Percentiles rank a stretch among this genome's conserved stretches.
These are phyloP conservation scores for Phytophthora chlamydospora DNA, from an alignment of 352 stramenopile species.

Conservation along the genomic window DNA sequence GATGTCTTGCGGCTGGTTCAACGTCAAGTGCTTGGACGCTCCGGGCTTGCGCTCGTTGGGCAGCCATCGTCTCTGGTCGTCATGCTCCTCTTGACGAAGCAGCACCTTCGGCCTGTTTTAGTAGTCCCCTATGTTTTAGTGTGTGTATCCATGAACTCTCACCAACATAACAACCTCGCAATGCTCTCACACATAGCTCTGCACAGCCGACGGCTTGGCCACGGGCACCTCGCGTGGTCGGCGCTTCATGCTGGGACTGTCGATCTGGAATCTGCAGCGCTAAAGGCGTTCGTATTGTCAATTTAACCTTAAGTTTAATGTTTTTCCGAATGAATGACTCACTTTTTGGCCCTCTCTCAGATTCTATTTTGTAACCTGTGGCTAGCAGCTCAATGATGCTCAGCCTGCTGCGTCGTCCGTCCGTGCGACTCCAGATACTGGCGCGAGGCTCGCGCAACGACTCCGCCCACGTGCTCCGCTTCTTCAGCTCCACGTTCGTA, in stretches of 20 bases:
- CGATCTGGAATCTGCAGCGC: not conserved
- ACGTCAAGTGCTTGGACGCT: constrained; percentile 56
- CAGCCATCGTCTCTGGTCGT: constrained; percentile 44
- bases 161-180: not conserved
- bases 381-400: constrained; percentile 40
- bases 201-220: constrained; percentile 56
- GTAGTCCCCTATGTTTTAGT: not conserved
- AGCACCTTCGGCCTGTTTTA: constrained; percentile 27
- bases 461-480: constrained; percentile 17
- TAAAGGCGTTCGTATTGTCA: constrained; percentile 12
- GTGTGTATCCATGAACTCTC: not conserved
- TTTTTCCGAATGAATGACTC: not conserved
- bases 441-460: constrained; percentile 9
- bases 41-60: constrained; percentile 55
- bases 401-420: constrained; percentile 32
- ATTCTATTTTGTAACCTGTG: constrained; percentile 6
- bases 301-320: not conserved
- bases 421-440: constrained; percentile 23
- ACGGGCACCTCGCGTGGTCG: constrained; percentile 63
- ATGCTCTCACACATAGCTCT: constrained; percentile 54
- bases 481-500: constrained; percentile 52
- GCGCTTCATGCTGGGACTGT: constrained; percentile 20
- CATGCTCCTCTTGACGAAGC: constrained; percentile 30
- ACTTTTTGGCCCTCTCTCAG: not conserved
- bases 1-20: constrained; percentile 27